A percentile compares a stretch with the other conserved stretches of the same genome.
These are phyloP conservation scores for Rhododendron kiyosumense DNA, from an alignment of 148 eudicot genomes.

Conservation along the genomic window DNA sequence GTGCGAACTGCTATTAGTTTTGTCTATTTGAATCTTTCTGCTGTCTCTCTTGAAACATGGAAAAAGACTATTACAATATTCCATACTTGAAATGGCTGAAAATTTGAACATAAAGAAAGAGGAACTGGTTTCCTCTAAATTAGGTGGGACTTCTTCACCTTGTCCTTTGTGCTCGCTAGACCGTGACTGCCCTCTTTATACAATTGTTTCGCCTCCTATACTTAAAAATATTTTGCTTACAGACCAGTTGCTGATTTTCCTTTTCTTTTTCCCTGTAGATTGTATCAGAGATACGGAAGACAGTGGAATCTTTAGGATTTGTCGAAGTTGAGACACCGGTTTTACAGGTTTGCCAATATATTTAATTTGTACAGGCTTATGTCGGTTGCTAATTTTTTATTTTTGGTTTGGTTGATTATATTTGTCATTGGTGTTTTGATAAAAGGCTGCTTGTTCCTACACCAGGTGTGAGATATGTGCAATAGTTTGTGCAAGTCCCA, in stretches of 20 bases:
- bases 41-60: background rate
- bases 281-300: slow-evolving; percentile 82
- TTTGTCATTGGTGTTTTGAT: background rate
- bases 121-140: background rate
- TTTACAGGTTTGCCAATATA: slow-evolving; percentile 60
- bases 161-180: background rate
- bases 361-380: background rate
- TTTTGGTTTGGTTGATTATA: background rate
- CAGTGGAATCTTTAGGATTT: slow-evolving; percentile 81
- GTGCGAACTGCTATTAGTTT: background rate
- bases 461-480: background rate
- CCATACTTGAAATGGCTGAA: background rate
- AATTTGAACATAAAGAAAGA: background rate
- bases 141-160: background rate
- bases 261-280: slow-evolving; percentile 44
- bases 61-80: background rate
- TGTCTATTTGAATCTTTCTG: too few species aligned
- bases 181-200: background rate
- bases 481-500: too few species aligned
- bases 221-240: background rate
- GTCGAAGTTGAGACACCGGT: slow-evolving; percentile 96
- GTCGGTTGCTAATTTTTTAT: background rate
- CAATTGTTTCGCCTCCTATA: background rate
- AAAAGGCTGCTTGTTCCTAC: background rate
- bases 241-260: slow-evolving; percentile 22